Conservation (phyloP, 306 rosid genomes). For the Cucumis hystrix region DNA sequence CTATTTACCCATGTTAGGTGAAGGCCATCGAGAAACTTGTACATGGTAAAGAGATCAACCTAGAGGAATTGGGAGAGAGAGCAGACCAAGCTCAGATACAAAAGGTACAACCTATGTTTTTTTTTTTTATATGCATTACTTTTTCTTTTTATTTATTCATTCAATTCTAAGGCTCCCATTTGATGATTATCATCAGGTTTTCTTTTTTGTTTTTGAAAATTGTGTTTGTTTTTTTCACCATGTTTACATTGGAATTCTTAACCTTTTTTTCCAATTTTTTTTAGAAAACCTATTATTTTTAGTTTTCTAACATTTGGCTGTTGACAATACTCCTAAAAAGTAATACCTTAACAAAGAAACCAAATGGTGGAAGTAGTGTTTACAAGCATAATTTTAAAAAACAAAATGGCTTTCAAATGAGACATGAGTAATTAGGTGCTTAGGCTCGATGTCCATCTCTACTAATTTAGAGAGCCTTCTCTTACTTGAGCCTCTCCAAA, state of each 20-base stretch:
- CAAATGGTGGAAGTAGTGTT: no score
- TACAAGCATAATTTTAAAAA: neutral
- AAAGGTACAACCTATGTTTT: conserved; percentile 31
- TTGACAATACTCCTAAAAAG: neutral
- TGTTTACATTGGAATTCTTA: neutral
- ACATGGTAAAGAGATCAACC: conserved; percentile 46
- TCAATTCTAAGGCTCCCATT: neutral
- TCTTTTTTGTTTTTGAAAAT: no score
- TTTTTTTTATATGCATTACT: neutral
- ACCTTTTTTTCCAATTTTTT: no score
- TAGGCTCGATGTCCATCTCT: neutral
- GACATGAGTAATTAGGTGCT: no score
- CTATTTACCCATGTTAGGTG: conserved; percentile 22
- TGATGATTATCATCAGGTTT: neutral
- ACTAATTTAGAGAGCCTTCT: neutral
- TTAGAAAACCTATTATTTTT: no score
- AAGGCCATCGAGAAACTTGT: conserved; percentile 54
- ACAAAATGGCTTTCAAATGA: neutral
- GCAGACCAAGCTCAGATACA: conserved; percentile 65
- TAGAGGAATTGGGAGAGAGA: conserved; percentile 61
- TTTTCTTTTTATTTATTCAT: no score
- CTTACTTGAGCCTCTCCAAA: neutral
- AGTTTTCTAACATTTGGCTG: neutral
- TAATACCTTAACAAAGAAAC: neutral
- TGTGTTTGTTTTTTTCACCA: neutral